phyloP scores from a whole-genome alignment of 306 rosid species.

The Cyclanthera cordifolia region DNA sequence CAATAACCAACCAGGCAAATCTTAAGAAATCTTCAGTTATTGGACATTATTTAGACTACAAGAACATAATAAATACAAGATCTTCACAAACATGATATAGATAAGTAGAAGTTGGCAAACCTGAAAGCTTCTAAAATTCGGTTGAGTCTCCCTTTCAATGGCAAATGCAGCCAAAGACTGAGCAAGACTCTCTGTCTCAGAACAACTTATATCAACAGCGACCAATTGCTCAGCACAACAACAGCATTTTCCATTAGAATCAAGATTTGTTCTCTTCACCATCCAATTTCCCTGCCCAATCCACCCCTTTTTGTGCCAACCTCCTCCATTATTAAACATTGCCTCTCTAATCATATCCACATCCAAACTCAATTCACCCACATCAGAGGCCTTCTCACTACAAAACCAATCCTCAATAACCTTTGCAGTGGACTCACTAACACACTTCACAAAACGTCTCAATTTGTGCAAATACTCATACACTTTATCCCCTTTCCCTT shows the following conservation, averaged over 20 bases:
- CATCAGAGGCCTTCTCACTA: conserved; percentile 31
- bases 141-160: conserved; percentile 58
- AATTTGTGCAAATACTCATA: conserved; percentile 70
- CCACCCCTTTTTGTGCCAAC: conserved; percentile 95
- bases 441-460: conserved; percentile 46
- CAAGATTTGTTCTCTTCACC: conserved; percentile 32
- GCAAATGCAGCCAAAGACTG: conserved; percentile 56
- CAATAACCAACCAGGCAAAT: not conserved
- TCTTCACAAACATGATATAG: not conserved
- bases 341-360: conserved; percentile 25
- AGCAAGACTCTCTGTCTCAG: conserved; percentile 54
- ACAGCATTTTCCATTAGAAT: conserved; percentile 35
- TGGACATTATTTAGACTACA: not conserved
- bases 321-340: conserved; percentile 62
- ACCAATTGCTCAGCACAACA: conserved; percentile 47
- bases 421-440: conserved; percentile 37
- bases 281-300: conserved; percentile 71
- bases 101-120: conserved; percentile 24
- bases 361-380: conserved; percentile 36
- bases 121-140: conserved; percentile 69
- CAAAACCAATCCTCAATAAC: conserved; percentile 67
- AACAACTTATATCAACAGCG: conserved; percentile 65
- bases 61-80: not conserved
- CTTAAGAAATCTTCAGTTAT: not conserved
- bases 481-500: conserved; percentile 44